Base-by-base conservation (phyloP, 805 yeast genomes). In the Wickerhamiella sergipiensis region DNA sequence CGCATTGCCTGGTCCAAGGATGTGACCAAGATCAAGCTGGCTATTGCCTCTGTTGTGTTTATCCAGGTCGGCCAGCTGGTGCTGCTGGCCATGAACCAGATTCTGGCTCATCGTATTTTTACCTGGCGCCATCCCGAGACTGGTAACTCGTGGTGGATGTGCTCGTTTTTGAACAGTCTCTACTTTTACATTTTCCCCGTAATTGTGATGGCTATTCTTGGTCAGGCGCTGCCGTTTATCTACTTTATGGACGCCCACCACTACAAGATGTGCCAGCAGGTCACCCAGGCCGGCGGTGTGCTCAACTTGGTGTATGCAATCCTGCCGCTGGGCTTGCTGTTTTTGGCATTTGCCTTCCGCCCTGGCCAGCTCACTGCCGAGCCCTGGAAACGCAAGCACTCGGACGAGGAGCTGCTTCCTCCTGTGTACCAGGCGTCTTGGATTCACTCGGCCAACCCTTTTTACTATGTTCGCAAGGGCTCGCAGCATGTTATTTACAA, bases 101-200 rank as follows among this genome's bases (percentile, higher is more conserved):
- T 81, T 21, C 66, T 83, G 49, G 85, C 85, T 3, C 88, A 82
- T 62, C 75, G 90, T 62, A 68, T 83, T 21, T 81, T 81, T 65
- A 80, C 86, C 6, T 81, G 87, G 85, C 71, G 81, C 62, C 89
- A 83, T 61, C 89, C 90, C 7, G 79, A 77, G 48, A 73, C 79
- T 10, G 89, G 88, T 40, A 71, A 77, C 19, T 63, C 74, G 43
- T 67, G 64, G 51, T 52, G 68, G 36, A 78, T 83, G 58, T 76
- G 80, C 76, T 53, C 53, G 33, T 48, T 66, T 26, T 76, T 83
- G 81, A 60, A 72, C 45, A 43, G 64, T 2, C 57, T 79, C 38
- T 83, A 83, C 60, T 57, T 66, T 6, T 57, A 80, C 47, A 87
- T 83, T 26, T 50, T 72, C 24, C 80, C 75, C 6, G 71, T 82